Conservation (phyloP, 148 eudicot species). For the Rhododendron kiyosumense region DNA sequence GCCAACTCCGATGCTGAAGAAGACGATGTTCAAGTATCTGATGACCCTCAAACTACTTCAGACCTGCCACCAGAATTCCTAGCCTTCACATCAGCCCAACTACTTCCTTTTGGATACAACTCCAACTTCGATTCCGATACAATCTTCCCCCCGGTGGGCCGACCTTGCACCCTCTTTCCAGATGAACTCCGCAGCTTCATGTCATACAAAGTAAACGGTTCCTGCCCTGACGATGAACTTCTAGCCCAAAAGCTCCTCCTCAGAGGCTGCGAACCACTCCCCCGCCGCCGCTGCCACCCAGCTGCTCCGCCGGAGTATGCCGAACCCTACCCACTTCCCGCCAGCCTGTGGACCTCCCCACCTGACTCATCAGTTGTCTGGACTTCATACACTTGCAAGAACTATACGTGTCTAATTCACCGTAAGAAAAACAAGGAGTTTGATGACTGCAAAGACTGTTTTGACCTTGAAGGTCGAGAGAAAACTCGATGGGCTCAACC, state of each 20-base stretch:
- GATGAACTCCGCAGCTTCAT: constrained; percentile 24
- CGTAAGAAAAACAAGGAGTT: constrained; percentile 17
- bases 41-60: constrained; percentile 7
- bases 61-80: constrained; percentile 33
- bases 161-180: constrained; percentile 26
- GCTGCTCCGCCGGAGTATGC: constrained; percentile 22
- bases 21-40: not conserved
- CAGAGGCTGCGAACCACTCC: constrained; percentile 48
- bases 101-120: constrained; percentile 42
- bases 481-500: constrained; percentile 14
- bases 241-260: constrained; percentile 43
- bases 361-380: constrained; percentile 39
- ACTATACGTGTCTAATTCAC: constrained; percentile 31
- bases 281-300: constrained; percentile 46
- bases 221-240: constrained; percentile 42
- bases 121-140: constrained; percentile 32
- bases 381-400: constrained; percentile 43
- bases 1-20: not conserved
- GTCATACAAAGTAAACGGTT: constrained; percentile 32
- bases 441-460: constrained; percentile 38
- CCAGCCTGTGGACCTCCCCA: constrained; percentile 35
- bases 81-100: constrained; percentile 34
- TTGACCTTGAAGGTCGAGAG: constrained; percentile 29
- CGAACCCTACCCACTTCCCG: constrained; percentile 36
- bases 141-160: constrained; percentile 37